phyloP scores from a whole-genome alignment of 345 rosid species.

The Rhodamnia argentea region DNA sequence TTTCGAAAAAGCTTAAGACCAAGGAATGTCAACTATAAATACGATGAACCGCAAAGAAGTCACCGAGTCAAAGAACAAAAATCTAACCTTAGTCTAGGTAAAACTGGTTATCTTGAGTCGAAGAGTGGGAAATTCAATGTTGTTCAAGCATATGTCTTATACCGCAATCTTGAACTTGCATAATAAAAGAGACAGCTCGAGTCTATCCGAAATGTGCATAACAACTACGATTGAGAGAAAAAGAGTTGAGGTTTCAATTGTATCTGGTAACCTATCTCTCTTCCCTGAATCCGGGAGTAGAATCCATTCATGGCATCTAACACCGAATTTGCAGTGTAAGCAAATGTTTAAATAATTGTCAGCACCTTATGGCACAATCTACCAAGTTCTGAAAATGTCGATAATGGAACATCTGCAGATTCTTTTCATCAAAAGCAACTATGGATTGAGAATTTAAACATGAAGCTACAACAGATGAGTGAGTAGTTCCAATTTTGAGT shows the following conservation, averaged over 20 bases:
- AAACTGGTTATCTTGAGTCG: not conserved
- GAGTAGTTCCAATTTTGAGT: too few species aligned
- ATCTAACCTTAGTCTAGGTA: too few species aligned
- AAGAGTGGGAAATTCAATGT: not conserved
- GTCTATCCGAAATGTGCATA: too few species aligned
- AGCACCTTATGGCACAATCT: conserved; percentile 12
- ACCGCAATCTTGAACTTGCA: not conserved
- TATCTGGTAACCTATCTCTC: conserved; percentile 3
- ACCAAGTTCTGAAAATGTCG: conserved; percentile 14
- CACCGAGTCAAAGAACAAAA: too few species aligned
- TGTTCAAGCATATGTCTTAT: not conserved
- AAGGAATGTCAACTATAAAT: too few species aligned
- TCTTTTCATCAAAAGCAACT: conserved; percentile 12
- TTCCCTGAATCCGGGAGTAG: conserved; percentile 9
- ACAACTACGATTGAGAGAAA: too few species aligned
- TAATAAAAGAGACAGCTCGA: not conserved
- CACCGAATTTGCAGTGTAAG: conserved; percentile 39
- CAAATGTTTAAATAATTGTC: conserved; percentile 7
- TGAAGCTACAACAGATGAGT: not conserved
- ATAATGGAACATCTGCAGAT: conserved; percentile 24
- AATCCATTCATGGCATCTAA: conserved; percentile 32
- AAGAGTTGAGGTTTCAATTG: too few species aligned
- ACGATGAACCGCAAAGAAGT: too few species aligned
- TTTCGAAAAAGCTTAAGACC: too few species aligned
- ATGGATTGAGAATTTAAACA: not conserved